Percentiles rank a stretch among this genome's conserved stretches.
phyloP scores from a whole-genome alignment of 1,284 basidiomycete species.

The Ustilago curta region DNA sequence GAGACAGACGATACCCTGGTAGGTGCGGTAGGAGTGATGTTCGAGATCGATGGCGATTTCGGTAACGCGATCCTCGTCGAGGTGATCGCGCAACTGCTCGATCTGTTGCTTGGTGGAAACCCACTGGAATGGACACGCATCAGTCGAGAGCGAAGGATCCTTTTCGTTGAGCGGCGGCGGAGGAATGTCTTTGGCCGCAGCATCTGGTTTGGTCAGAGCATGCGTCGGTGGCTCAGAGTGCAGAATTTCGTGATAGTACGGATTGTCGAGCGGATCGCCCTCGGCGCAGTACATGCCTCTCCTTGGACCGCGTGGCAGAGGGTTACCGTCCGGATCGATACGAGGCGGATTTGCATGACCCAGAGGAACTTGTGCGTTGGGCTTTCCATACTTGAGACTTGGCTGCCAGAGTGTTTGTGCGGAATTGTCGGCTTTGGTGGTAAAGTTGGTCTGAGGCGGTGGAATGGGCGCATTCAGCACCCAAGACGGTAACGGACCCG shows the following conservation, averaged over 20 bases:
- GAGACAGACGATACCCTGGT: constrained; percentile 87
- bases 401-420: constrained; percentile 51
- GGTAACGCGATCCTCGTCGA: constrained; percentile 71
- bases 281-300: constrained; percentile 66
- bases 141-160: constrained; percentile 73
- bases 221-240: constrained; percentile 66
- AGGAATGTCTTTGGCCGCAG: constrained; percentile 22
- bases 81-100: constrained; percentile 75
- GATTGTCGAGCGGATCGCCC: constrained; percentile 63
- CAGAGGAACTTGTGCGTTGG: constrained; percentile 60
- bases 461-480: constrained; percentile 63
- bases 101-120: constrained; percentile 77
- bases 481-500: constrained; percentile 55
- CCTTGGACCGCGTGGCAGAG: constrained; percentile 32
- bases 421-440: constrained; percentile 63
- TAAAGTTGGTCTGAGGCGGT: constrained; percentile 62
- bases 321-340: constrained; percentile 20
- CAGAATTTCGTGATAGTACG: constrained; percentile 65
- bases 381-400: constrained; percentile 60
- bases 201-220: constrained; percentile 42
- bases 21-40: constrained; percentile 87
- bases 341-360: constrained; percentile 34
- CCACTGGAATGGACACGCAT: constrained; percentile 80
- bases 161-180: constrained; percentile 56
- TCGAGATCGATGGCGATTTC: constrained; percentile 96